A percentile compares a stretch with the other conserved stretches of the same genome.
phyloP scores from a whole-genome alignment of 2,329 filamentous ascomycete genomes.

The Chrysoporthe austroafricana region DNA sequence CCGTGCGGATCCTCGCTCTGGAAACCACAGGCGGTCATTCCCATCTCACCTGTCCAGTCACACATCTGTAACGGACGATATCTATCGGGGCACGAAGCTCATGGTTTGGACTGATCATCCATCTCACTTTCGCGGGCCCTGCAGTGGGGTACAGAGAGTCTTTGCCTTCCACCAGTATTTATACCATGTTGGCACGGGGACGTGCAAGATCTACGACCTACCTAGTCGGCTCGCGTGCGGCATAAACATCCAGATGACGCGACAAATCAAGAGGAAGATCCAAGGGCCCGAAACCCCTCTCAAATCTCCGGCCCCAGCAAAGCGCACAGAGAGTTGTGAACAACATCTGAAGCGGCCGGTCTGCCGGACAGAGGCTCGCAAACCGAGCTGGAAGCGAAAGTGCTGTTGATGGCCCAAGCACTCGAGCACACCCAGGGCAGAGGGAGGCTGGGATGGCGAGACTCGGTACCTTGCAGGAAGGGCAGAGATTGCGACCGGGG shows the following conservation, averaged over 20 bases:
- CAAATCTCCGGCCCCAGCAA: slow-evolving; percentile 23
- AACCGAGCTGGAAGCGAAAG: neutral
- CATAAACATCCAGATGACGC: slow-evolving; percentile 17
- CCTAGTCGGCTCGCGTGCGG: slow-evolving; percentile 2
- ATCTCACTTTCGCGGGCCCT: neutral
- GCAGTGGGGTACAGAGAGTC: neutral
- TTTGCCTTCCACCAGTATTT: neutral
- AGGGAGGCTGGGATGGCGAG: neutral
- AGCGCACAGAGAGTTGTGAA: neutral
- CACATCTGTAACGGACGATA: neutral
- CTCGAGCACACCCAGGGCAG: neutral
- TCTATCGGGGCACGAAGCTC: neutral
- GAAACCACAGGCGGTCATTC: neutral
- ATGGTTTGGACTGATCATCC: neutral
- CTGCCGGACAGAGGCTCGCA: neutral
- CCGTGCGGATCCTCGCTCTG: neutral
- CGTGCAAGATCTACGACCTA: neutral
- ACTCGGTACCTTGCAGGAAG: slow-evolving; percentile 6
- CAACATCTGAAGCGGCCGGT: neutral
- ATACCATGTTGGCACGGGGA: neutral
- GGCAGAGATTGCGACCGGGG: slow-evolving; percentile 16
- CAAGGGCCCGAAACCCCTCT: neutral
- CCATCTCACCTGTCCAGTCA: neutral
- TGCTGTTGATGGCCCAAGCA: neutral
- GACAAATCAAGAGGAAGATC: slow-evolving; percentile 14